Base-by-base conservation (phyloP, 495 filamentous ascomycete genomes). In the Arthonia radiata region DNA sequence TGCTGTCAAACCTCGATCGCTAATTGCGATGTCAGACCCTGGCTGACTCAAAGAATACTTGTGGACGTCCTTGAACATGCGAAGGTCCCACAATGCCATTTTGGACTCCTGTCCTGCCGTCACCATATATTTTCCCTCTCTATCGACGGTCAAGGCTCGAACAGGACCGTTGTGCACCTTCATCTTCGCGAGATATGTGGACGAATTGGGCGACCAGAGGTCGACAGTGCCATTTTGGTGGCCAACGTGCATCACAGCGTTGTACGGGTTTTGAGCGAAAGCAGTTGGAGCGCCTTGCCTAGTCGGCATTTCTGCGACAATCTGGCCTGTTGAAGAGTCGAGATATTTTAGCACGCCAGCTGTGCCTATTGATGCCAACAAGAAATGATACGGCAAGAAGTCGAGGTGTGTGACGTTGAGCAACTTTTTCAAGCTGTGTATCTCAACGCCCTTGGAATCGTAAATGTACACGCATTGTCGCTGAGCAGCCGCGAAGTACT, bases 381-480 rank as follows among this genome's bases (percentile, higher is more conserved):
- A 65, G 39, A 90, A 97, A 46, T 94, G 86, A 43, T 92, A 94
- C 2, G 82, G 83, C 15, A 97, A 54, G 46, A 92, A 97, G 47
- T 94, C 80, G 55, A 97, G 74, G 51, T 81, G 67, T 6, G 71
- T 73, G n/a, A 89, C 77, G 49, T 94, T 86, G 34, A 83, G 59
- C 39, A 89, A 81, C 41, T 80, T 77, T 47, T 62, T 64, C 32
- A 97, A 53, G 43, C 77, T 81, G 48, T 97, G 89, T 13, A 97
- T 44, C 48, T 97, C 86, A 10, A 89, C 71, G 32, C 86, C 86
- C 15, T 67, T 57, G 18, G 65, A 53, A 38, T 93, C 86, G 53
- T 97, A 97, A 33, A 97, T 94, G 53, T 79, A 81, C 33, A 81
- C 74, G 34, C 83, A 71, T 49, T 89, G 90, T 61, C 94, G 94